Evolutionary conservation across 805 yeast species (phyloP), one percentile per base, ranked within the genome.

Genomic region (Blastobotrys parvus): DNA sequence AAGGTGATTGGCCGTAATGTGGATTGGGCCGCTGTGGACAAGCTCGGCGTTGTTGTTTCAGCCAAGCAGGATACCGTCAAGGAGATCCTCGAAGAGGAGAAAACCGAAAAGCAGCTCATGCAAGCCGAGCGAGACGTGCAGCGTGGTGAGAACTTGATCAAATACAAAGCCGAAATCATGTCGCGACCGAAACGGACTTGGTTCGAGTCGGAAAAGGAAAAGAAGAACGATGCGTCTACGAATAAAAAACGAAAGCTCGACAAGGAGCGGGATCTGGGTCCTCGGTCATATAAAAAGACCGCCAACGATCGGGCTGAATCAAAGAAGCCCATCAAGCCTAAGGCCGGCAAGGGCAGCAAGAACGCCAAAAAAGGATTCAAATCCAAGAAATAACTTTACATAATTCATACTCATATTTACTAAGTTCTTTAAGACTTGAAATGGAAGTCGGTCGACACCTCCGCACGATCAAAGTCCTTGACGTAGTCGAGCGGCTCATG

Each of bases 181-280:
- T 69, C 95, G 1, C 76, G 97, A 57, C 97, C 98, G 27, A 87
- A 77, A 63, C 78, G 99, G 67, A 92, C 98, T 0, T 92, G 99
- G 99, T 90, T 92, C 63, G 90, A 86, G 64, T 57, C 70, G 27
- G 78, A 74, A 47, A 64, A 62, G 39, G 80, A 76, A 29, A 76
- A 77, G 63, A 44, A 45, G 16, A 47, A 45, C 11, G 34, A 39
- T 15, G 36, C 60, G 56, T 58, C 53, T 63, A 69, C 75, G 45
- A 71, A 68, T 43, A 78, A 77, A 43, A 75, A 77, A 57, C 81
- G 78, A 60, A 85, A 85, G 64, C 74, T 73, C 48, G 67, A 71
- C 37, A 94, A 80, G 56, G 82, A 74, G 1, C 72, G 72, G 44
- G 85, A 81, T 41, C 75, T 69, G 25, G 58, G 57, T 35, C 63